Evolutionary conservation across 805 yeast genomes (phyloP).

Genomic region (Spathaspora boniae): DNA sequence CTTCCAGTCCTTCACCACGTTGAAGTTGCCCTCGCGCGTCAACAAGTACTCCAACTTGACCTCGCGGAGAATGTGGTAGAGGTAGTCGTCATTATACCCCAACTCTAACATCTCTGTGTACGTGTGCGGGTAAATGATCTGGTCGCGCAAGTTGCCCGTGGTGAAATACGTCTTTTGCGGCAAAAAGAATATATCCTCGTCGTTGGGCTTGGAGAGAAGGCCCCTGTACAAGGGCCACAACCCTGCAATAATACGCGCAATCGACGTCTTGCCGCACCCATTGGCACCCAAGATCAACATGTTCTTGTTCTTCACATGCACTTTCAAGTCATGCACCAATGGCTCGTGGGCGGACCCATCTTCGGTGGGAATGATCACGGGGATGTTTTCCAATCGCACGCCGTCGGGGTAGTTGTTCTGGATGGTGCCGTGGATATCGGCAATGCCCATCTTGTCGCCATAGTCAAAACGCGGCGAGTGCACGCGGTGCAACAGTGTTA

Average conservation of each 20-base stretch:
- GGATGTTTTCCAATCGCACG: slow-evolving; percentile 77
- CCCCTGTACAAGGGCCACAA: slow-evolving; percentile 91
- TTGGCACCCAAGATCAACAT: slow-evolving; percentile 81
- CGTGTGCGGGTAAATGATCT: slow-evolving; percentile 81
- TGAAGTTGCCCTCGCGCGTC: slow-evolving; percentile 58
- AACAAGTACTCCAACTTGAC: slow-evolving; percentile 80
- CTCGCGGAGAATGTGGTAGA: slow-evolving; percentile 63
- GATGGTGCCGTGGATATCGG: slow-evolving; percentile 71
- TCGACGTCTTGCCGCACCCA: slow-evolving; percentile 87
- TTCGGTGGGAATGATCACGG: slow-evolving; percentile 72
- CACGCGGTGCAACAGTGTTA: slow-evolving; percentile 77
- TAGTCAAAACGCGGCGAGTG: slow-evolving; percentile 60
- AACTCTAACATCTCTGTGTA: slow-evolving; percentile 70
- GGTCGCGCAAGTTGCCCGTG: slow-evolving; percentile 84
- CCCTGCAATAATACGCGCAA: slow-evolving; percentile 79
- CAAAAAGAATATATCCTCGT: slow-evolving; percentile 66
- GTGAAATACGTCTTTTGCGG: slow-evolving; percentile 87
- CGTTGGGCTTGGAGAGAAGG: slow-evolving; percentile 70
- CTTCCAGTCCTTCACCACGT: slow-evolving; percentile 70
- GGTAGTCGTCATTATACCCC: slow-evolving; percentile 68
- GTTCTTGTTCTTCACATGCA: slow-evolving; percentile 60
- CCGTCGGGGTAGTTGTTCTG: slow-evolving; percentile 70
- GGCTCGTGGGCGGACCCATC: slow-evolving; percentile 60
- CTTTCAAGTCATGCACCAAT: slow-evolving; percentile 55
- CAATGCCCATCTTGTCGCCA: slow-evolving; percentile 39